Base-by-base conservation (phyloP, 805 yeast genomes). In the Kuraishia floccosa region DNA sequence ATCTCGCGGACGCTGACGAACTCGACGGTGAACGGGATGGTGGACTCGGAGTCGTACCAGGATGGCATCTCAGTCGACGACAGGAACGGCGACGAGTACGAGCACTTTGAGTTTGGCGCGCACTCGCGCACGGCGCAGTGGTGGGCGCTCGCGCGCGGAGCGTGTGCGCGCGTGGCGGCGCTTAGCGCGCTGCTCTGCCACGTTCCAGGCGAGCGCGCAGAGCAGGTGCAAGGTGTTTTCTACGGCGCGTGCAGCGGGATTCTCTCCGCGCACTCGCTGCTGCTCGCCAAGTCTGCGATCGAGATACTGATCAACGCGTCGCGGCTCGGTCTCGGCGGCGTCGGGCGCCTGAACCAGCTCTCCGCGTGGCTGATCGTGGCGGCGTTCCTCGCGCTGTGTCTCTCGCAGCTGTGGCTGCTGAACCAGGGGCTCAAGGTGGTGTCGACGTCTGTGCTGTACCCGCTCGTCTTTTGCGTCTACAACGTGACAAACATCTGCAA, bases 211-310 rank as follows among this genome's bases (percentile, higher is more conserved):
- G 25, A 39, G 41, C 17, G 38, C 23, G 30, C 48, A 30, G 34
- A 42, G 19, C 56, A 63, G 32, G 35, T 59, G 8, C 68, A 66
- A 39, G 94, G 94, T 1, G 47, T 72, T 4, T 48, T 69, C 9
- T 79, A 63, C 49, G 94, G 94, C 2, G 44, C 72, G 13, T 58
- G 74, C 4, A 72, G 85, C 28, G 95, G 95, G 2, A 70, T 76
- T 0, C 58, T 85, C 28, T 80, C 94, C 1, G 94, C 94, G 0
- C 93, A 83, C 47, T 81, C 94, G 2, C 64, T 86, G 30, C 61
- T 86, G 35, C 65, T 84, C 53, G 94, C 94, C n/a, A 85, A 85
- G 52, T 72, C 86, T 1, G 68, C 82, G 0, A 80, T 85, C 14
- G 93, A 82, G 43, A 69, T 82, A 9, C 44, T 79, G 2, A 50